phyloP scores from a whole-genome alignment of 148 eudicot species.

The Persicaria tinctoria region DNA sequence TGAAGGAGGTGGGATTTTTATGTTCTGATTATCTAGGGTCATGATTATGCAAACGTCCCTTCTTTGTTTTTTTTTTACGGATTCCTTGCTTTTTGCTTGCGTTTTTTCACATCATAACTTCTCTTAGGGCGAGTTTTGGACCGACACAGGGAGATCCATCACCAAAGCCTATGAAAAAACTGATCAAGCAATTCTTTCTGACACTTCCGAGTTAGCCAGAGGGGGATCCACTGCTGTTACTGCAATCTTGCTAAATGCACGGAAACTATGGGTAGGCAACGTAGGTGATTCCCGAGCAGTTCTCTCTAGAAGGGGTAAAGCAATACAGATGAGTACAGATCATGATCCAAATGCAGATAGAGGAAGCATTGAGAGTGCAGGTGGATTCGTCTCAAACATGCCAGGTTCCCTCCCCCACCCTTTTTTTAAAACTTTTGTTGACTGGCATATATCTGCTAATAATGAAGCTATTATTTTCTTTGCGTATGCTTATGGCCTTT shows the following conservation, averaged over 20 bases:
- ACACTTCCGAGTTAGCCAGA: slow-evolving; percentile 32
- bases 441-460: not conserved
- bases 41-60: not conserved
- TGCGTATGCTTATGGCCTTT: not conserved
- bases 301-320: slow-evolving; percentile 45
- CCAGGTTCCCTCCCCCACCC: slow-evolving; percentile 29
- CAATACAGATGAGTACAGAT: slow-evolving; percentile 44
- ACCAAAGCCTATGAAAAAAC: slow-evolving; percentile 50
- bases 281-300: slow-evolving; percentile 58
- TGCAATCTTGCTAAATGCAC: slow-evolving; percentile 46
- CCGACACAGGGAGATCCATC: slow-evolving; percentile 40
- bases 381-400: slow-evolving; percentile 56
- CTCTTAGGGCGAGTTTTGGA: slow-evolving; percentile 55
- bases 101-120: not conserved
- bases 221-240: slow-evolving; percentile 69
- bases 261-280: slow-evolving; percentile 49
- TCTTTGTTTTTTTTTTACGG: not conserved
- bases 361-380: slow-evolving; percentile 41
- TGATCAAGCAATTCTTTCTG: slow-evolving; percentile 42
- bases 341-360: slow-evolving; percentile 49
- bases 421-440: not conserved
- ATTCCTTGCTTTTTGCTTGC: not conserved
- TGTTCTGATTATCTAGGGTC: not conserved
- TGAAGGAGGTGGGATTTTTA: slow-evolving; percentile 37
- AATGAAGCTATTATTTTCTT: not conserved